These are phyloP conservation scores for Termitomyces sp. DNA, from an alignment of 768 basidiomycete species.

Conservation along the genomic window DNA sequence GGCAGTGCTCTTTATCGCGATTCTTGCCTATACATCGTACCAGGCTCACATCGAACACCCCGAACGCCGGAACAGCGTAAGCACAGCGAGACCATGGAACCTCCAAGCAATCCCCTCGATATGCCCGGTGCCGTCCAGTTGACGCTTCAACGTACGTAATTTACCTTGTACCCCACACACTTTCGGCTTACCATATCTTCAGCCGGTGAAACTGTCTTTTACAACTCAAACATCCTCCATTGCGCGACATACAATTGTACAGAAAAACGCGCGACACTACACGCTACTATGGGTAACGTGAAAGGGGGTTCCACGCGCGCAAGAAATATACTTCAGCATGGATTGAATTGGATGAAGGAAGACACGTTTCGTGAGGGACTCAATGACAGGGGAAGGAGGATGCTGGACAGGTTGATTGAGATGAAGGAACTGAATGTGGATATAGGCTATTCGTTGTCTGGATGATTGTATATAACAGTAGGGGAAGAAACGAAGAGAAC, in stretches of 20 bases:
- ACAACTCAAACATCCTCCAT: conserved; percentile 77
- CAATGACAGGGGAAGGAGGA: conserved; percentile 40
- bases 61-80: conserved; percentile 56
- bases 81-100: conserved; percentile 45
- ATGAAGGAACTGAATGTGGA: conserved; percentile 42
- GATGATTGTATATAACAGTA: neutral
- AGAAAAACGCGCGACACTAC: conserved; percentile 58
- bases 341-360: conserved; percentile 65
- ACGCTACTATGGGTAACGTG: conserved; percentile 62
- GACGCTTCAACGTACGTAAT: conserved; percentile 45
- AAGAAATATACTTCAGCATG: conserved; percentile 74
- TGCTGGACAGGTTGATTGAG: conserved; percentile 55
- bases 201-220: conserved; percentile 79
- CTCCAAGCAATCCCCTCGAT: conserved; percentile 53
- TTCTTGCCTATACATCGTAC: conserved; percentile 67
- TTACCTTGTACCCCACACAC: neutral
- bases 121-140: conserved; percentile 70
- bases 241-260: conserved; percentile 59
- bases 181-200: neutral
- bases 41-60: conserved; percentile 56
- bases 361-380: conserved; percentile 42
- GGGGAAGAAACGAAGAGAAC: no score
- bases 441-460: conserved; percentile 52
- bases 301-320: conserved; percentile 62
- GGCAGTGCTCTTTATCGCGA: conserved; percentile 66